Conservation (phyloP, 257 asterid species). For the Coffea eugenioides region DNA sequence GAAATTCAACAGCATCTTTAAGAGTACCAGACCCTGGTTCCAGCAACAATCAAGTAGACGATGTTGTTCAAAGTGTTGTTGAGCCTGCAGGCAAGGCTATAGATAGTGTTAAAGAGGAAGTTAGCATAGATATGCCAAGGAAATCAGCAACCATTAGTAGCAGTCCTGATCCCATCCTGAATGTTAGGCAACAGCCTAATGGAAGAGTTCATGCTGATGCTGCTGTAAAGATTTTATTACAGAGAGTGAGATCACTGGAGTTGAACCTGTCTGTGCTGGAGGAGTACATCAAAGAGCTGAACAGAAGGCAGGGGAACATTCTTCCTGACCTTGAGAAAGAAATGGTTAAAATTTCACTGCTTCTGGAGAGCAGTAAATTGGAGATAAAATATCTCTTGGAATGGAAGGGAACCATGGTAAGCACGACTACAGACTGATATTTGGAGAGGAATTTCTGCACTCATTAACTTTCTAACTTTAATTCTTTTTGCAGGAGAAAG, state of each 20-base stretch:
- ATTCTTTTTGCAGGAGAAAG: slow-evolving; percentile 55
- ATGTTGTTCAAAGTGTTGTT: slow-evolving; percentile 21
- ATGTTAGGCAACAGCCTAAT: slow-evolving; percentile 54
- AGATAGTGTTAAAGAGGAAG: slow-evolving; percentile 43
- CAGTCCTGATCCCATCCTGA: slow-evolving; percentile 42
- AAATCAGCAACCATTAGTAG: slow-evolving; percentile 28
- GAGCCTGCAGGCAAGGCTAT: slow-evolving; percentile 35
- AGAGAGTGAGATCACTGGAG: slow-evolving; percentile 89
- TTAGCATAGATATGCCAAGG: slow-evolving; percentile 36
- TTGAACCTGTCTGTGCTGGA: slow-evolving; percentile 71
- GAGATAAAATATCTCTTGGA: slow-evolving; percentile 74
- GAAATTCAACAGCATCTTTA: slow-evolving; percentile 50
- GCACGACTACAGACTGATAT: slow-evolving; percentile 5
- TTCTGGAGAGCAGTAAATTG: slow-evolving; percentile 64
- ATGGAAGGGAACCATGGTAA: slow-evolving; percentile 72
- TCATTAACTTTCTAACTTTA: slow-evolving; percentile 17
- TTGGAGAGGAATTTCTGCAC: neutral
- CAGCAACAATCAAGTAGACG: slow-evolving; percentile 32
- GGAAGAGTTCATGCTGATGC: slow-evolving; percentile 89
- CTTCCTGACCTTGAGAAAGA: slow-evolving; percentile 77
- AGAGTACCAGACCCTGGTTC: slow-evolving; percentile 40
- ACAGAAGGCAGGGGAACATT: slow-evolving; percentile 62
- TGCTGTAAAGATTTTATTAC: slow-evolving; percentile 79
- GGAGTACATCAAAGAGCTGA: slow-evolving; percentile 83
- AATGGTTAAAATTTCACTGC: slow-evolving; percentile 49